Base-by-base conservation (phyloP, 257 asterid species). In the Lavandula angustifolia region DNA sequence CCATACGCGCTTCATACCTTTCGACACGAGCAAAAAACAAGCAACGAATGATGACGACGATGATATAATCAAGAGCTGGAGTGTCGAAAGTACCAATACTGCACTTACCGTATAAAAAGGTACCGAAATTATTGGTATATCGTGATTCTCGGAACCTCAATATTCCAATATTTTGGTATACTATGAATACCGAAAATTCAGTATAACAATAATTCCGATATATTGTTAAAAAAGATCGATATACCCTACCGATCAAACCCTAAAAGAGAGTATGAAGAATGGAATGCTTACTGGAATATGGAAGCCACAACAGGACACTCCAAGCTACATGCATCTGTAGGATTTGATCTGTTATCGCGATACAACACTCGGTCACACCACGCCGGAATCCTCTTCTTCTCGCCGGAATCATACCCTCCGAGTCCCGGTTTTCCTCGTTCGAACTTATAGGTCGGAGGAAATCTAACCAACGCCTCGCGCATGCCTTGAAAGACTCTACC, bases 351-450 rank as follows among this genome's bases (percentile, higher is more conserved):
- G 54, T 79, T 94, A 70, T 90, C 98, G 57, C 98, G 82, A 60
- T 94, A 94, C 3, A 94, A 68, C 55, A 94, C 78, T 75, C 99
- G 73, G 51, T 90, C 98, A 61, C 99, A 94, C 99, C 99, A 94
- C 10, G 99, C 99, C 5, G 98, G 99, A 69, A 90, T 94, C 33
- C 98, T 70, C 67, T 94, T 94, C 87, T 94, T 94, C 80, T 94
- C 99, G 0, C 99, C 98, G 50, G 99, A 90, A 56, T 94, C 99
- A 82, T 94, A 94, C 32, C 99, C 99, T 94, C 96, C 96, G 74
- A 94, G 72, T 47, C 99, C 99, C 7, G 95, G 83, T 69, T 87
- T 90, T 54, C 98, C 96, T 70, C 79, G 76, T 64, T 94, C 99
- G 13, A 94, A 94, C 79, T 94, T 94, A 78, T 94, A 94, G 38